A percentile compares a stretch with the other conserved stretches of the same genome.
phyloP scores from a whole-genome alignment of 495 filamentous ascomycete species.

The Annulohypoxylon nitens region DNA sequence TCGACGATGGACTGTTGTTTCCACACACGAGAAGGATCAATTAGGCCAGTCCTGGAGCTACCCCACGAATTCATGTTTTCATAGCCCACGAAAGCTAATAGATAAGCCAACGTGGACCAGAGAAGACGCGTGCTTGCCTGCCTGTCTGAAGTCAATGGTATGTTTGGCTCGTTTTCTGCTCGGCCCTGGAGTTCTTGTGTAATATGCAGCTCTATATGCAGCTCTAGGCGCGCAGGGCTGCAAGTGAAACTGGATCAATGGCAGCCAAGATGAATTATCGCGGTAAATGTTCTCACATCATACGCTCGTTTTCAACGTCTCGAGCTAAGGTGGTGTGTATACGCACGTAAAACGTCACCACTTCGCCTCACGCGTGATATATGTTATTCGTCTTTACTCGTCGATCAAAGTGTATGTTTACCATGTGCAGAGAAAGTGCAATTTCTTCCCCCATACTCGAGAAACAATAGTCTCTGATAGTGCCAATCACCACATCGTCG shows the following conservation, averaged over 20 bases:
- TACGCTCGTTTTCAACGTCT: constrained; percentile 17
- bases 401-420: background rate
- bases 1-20: constrained; percentile 4
- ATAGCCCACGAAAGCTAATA: constrained; percentile 3
- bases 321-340: constrained; percentile 17
- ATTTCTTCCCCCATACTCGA: constrained; percentile 1
- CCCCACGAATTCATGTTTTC: constrained; percentile 14
- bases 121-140: constrained; percentile 12
- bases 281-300: constrained; percentile 29
- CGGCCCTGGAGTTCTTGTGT: background rate
- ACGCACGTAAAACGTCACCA: constrained; percentile 24
- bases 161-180: background rate
- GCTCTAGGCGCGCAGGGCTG: constrained; percentile 35
- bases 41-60: background rate
- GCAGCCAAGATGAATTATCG: constrained; percentile 27
- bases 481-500: constrained; percentile 2
- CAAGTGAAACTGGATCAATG: constrained; percentile 27
- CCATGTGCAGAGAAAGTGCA: constrained; percentile 13
- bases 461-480: background rate
- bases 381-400: background rate
- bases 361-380: background rate
- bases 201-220: constrained; percentile 25
- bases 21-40: constrained; percentile 8
- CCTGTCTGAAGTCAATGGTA: constrained; percentile 9
- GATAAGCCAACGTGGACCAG: constrained; percentile 12